A percentile compares a stretch with the other conserved stretches of the same genome.
These are phyloP conservation scores for Diaporthe aspalathi DNA, from an alignment of 2,329 filamentous ascomycete genomes.

Conservation along the genomic window DNA sequence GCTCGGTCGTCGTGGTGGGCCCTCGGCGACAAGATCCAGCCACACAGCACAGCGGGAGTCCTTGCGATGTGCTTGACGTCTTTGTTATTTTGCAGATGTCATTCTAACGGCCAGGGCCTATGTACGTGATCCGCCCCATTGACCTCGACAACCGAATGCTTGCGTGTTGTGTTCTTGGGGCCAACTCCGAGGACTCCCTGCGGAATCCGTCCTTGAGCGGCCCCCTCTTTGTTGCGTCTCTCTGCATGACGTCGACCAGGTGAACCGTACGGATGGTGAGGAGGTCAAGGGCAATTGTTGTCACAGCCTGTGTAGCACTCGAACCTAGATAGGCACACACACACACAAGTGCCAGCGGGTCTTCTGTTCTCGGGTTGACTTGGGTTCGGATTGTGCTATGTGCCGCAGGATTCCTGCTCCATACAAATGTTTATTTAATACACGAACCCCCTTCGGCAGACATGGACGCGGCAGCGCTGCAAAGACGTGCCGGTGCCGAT, in stretches of 20 bases:
- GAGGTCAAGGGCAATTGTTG: background rate
- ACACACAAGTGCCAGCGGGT: background rate
- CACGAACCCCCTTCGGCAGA: background rate
- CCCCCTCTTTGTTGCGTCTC: background rate
- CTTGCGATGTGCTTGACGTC: background rate
- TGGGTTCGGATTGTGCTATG: conserved; percentile 11
- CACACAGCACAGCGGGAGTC: background rate
- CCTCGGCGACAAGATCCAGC: background rate
- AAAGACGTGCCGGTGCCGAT: conserved; percentile 11
- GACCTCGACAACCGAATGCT: background rate
- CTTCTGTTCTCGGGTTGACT: background rate
- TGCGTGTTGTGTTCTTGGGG: no score
- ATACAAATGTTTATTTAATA: conserved; percentile 2
- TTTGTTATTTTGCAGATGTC: background rate
- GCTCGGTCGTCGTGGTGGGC: background rate
- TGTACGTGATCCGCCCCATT: background rate
- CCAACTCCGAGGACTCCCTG: background rate
- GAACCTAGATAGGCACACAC: background rate
- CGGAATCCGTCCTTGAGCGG: background rate
- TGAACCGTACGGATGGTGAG: background rate
- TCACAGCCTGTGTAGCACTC: background rate
- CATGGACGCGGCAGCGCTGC: background rate
- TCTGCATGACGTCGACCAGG: background rate
- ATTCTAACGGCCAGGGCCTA: background rate
- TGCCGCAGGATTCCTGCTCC: background rate